These are phyloP conservation scores for Cercospora sp. DNA, from an alignment of 2,329 filamentous ascomycete genomes.

Conservation along the genomic window DNA sequence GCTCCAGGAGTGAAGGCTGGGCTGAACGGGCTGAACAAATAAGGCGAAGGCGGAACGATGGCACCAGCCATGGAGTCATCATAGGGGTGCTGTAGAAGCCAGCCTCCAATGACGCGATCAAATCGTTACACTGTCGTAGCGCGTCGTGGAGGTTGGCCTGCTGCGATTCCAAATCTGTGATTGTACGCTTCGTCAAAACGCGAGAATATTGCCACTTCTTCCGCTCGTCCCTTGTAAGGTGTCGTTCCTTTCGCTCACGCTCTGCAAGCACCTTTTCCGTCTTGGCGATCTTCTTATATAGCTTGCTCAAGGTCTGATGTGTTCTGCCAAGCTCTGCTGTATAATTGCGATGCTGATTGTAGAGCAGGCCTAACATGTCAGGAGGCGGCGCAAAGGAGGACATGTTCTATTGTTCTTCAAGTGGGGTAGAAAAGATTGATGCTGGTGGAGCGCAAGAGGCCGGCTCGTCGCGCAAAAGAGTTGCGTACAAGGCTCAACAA, in stretches of 20 bases:
- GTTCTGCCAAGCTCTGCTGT: slow-evolving; percentile 33
- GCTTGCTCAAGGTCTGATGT: slow-evolving; percentile 33
- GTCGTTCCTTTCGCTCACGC: slow-evolving; percentile 25
- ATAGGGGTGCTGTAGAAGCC: slow-evolving; percentile 20
- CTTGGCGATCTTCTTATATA: slow-evolving; percentile 34
- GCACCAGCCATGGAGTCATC: slow-evolving; percentile 26
- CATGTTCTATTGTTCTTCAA: slow-evolving; percentile 20
- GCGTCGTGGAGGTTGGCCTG: slow-evolving; percentile 32
- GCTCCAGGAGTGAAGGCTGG: slow-evolving; percentile 24
- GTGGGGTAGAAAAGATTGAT: not conserved
- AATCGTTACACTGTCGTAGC: slow-evolving; percentile 32
- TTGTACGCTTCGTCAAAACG: slow-evolving; percentile 26
- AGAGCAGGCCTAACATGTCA: slow-evolving; percentile 31
- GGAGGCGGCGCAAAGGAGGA: slow-evolving; percentile 16
- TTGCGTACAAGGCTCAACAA: not conserved
- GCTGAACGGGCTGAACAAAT: slow-evolving; percentile 28
- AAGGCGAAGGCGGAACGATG: slow-evolving; percentile 29
- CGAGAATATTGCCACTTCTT: slow-evolving; percentile 37
- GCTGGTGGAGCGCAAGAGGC: slow-evolving; percentile 28
- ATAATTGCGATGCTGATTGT: slow-evolving; percentile 33
- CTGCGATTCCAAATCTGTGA: slow-evolving; percentile 29
- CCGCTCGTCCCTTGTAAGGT: slow-evolving; percentile 31
- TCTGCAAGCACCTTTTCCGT: slow-evolving; percentile 29
- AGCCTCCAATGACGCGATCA: slow-evolving; percentile 31
- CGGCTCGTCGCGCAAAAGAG: slow-evolving; percentile 27